A percentile compares a stretch with the other conserved stretches of the same genome.
phyloP scores from a whole-genome alignment of 805 yeast genomes.

The Yarrowia keelungensis region DNA sequence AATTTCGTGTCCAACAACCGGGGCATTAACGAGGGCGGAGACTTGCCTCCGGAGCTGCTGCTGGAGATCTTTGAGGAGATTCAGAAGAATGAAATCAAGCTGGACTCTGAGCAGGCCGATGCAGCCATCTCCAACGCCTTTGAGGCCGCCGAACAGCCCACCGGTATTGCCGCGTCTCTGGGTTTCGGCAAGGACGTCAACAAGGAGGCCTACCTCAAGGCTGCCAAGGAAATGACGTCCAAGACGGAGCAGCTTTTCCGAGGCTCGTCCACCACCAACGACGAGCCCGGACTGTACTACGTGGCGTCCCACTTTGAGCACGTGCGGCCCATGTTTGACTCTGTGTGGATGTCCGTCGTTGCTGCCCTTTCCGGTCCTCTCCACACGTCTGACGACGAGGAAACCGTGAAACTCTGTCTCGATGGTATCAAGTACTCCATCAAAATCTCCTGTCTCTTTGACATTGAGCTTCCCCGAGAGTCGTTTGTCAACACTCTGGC shows the following conservation, averaged over 20 bases:
- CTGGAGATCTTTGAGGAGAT: conserved; percentile 78
- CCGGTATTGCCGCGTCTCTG: conserved; percentile 48
- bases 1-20: conserved; percentile 86
- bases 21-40: conserved; percentile 91
- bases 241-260: conserved; percentile 87
- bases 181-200: conserved; percentile 63
- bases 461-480: conserved; percentile 80
- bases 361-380: conserved; percentile 96
- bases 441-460: conserved; percentile 83
- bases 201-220: conserved; percentile 87
- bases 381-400: conserved; percentile 76
- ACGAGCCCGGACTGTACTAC: conserved; percentile 63
- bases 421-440: conserved; percentile 88
- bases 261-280: conserved; percentile 54
- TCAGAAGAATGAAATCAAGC: conserved; percentile 80
- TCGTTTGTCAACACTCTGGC: conserved; percentile 90
- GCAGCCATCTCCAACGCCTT: conserved; percentile 77
- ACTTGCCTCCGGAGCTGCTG: conserved; percentile 77
- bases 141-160: conserved; percentile 48
- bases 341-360: conserved; percentile 94
- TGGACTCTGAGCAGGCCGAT: conserved; percentile 92
- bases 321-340: conserved; percentile 91
- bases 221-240: conserved; percentile 87
- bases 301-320: conserved; percentile 88
- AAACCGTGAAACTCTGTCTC: conserved; percentile 63